Evolutionary conservation across 2,329 filamentous ascomycete species (phyloP).

Genomic region (Microascus cirrosus): DNA sequence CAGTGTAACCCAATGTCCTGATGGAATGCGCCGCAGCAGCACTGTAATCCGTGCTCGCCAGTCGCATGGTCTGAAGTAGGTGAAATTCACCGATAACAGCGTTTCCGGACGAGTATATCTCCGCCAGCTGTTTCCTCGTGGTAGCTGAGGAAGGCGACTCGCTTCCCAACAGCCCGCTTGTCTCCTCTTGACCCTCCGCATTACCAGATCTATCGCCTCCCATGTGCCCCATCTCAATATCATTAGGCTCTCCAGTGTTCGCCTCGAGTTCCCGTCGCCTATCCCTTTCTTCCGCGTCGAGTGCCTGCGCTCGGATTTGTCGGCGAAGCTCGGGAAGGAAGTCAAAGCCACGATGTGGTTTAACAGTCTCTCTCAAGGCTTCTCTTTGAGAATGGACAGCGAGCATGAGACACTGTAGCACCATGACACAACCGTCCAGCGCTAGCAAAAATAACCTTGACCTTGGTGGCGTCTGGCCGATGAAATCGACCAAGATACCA

Average conservation of each 20-base stretch:
- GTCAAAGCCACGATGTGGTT: slow-evolving; percentile 1
- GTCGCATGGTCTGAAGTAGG: slow-evolving; percentile 35
- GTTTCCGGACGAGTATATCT: slow-evolving; percentile 43
- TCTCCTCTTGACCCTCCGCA: slow-evolving; percentile 9
- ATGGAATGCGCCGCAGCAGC: slow-evolving; percentile 30
- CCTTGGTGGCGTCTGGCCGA: slow-evolving; percentile 53
- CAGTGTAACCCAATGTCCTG: slow-evolving; percentile 42
- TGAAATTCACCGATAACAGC: slow-evolving; percentile 43
- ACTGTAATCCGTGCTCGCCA: slow-evolving; percentile 17
- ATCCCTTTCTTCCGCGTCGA: slow-evolving; percentile 43
- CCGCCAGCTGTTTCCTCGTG: slow-evolving; percentile 25
- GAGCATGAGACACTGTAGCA: slow-evolving; percentile 52
- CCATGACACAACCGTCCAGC: slow-evolving; percentile 43
- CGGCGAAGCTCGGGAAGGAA: slow-evolving; percentile 3
- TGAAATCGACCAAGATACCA: slow-evolving; percentile 55
- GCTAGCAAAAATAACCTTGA: slow-evolving; percentile 43
- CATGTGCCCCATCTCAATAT: slow-evolving; percentile 33
- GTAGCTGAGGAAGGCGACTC: slow-evolving; percentile 10
- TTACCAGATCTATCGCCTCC: slow-evolving; percentile 12
- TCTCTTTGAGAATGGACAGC: slow-evolving; percentile 34
- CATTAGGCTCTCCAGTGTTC: slow-evolving; percentile 9
- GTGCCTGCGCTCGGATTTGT: slow-evolving; percentile 25
- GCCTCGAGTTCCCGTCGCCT: slow-evolving; percentile 3
- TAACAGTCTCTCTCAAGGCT: slow-evolving; percentile 1
- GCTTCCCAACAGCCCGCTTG: slow-evolving; percentile 11